A percentile compares a stretch with the other conserved stretches of the same genome.
These are phyloP conservation scores for Neofusicoccum sp. DNA, from an alignment of 2,329 filamentous ascomycete species.

Conservation along the genomic window DNA sequence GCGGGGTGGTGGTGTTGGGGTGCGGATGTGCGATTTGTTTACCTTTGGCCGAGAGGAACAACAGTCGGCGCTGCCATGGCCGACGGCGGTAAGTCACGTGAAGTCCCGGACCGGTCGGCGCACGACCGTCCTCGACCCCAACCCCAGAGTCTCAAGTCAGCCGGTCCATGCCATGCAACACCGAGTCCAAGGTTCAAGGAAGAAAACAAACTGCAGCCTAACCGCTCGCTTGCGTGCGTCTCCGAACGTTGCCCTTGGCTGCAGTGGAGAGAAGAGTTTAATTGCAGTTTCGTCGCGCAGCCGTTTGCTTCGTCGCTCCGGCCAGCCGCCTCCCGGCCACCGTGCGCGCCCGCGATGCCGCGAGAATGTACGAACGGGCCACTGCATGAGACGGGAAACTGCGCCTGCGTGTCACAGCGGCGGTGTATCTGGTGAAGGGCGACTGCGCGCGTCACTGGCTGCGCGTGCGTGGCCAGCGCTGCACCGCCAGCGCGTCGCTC, in stretches of 20 bases:
- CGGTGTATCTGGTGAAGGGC: not conserved
- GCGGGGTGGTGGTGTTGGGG: constrained; percentile 1
- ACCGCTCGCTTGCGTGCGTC: not conserved
- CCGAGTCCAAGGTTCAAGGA: constrained; percentile 7
- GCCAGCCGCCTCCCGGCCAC: not conserved
- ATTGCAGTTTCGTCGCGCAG: constrained; percentile 1
- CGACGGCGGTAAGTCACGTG: not conserved
- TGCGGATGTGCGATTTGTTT: constrained; percentile 3
- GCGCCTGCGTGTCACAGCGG: constrained; percentile 5
- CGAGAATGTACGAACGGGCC: not conserved
- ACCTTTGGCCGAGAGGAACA: constrained; percentile 7
- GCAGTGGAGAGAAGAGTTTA: constrained; percentile 2
- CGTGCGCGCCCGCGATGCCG: not conserved
- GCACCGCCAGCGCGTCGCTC: not conserved
- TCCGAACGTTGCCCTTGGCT: not conserved
- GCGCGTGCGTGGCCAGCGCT: constrained; percentile 5
- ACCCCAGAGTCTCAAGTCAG: not conserved
- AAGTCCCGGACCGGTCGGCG: not conserved
- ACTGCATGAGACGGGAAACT: constrained; percentile 7
- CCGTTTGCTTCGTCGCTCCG: not conserved
- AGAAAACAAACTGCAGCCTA: constrained; percentile 6
- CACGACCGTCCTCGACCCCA: not conserved
- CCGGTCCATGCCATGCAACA: not conserved
- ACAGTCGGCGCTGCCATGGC: not conserved
- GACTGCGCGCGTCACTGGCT: constrained; percentile 12